A percentile compares a stretch with the other conserved stretches of the same genome.
phyloP scores from a whole-genome alignment of 208 protist species.

The Giardia duodenalis region DNA sequence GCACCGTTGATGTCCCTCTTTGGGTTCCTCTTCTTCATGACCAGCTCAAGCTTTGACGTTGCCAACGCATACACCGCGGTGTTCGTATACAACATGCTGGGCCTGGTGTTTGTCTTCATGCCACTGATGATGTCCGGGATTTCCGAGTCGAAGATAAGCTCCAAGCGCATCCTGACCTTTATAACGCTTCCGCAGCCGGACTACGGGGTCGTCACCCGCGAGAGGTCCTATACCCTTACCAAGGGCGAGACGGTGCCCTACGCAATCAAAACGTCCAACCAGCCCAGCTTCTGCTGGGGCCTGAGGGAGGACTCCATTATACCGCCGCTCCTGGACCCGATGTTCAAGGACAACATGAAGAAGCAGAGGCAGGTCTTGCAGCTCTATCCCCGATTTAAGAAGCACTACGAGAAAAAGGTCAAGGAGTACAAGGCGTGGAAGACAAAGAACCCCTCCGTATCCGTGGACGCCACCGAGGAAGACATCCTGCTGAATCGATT shows the following conservation, averaged over 20 bases:
- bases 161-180: slow-evolving; percentile 27
- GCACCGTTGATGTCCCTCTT: slow-evolving; percentile 25
- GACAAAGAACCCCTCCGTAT: neutral
- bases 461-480: neutral
- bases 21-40: slow-evolving; percentile 17
- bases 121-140: neutral
- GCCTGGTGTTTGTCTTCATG: neutral
- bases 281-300: slow-evolving; percentile 16
- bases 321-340: neutral
- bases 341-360: slow-evolving; percentile 14
- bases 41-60: neutral
- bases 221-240: neutral
- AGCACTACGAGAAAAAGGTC: neutral
- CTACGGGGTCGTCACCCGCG: neutral
- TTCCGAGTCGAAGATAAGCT: slow-evolving; percentile 7
- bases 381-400: neutral
- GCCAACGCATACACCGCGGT: slow-evolving; percentile 11
- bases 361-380: neutral
- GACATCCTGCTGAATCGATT: neutral
- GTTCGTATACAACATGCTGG: slow-evolving; percentile 16
- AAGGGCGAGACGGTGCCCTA: neutral
- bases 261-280: neutral
- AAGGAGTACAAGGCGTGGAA: neutral
- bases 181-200: slow-evolving; percentile 6
- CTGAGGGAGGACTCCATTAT: neutral